These are phyloP conservation scores for Dioszegia hungarica DNA, from an alignment of 768 basidiomycete genomes.

Conservation along the genomic window DNA sequence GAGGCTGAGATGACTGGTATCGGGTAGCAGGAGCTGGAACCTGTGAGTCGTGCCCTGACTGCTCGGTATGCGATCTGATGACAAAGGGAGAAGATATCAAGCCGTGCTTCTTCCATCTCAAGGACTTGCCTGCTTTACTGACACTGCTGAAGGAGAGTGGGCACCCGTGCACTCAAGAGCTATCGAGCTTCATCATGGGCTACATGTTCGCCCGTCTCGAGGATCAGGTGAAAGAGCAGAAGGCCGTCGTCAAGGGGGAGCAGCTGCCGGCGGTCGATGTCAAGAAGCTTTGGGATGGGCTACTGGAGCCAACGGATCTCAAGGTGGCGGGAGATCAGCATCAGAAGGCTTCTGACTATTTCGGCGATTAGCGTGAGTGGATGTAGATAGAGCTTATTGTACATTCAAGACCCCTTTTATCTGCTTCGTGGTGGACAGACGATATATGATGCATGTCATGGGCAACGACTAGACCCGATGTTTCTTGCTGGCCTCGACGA, in stretches of 20 bases:
- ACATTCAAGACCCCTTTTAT: too few species aligned
- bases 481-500: slow-evolving; percentile 6
- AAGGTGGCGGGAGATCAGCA: too few species aligned
- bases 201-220: not conserved
- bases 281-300: too few species aligned
- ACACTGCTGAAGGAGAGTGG: not conserved
- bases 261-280: too few species aligned
- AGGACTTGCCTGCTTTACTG: not conserved
- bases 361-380: too few species aligned
- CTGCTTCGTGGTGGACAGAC: too few species aligned
- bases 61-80: not conserved
- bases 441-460: not conserved
- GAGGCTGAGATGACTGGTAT: not conserved
- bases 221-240: not conserved
- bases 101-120: not conserved
- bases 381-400: too few species aligned
- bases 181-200: not conserved
- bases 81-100: not conserved
- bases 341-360: too few species aligned
- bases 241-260: not conserved
- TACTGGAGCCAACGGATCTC: too few species aligned
- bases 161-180: not conserved
- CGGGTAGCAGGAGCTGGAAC: not conserved
- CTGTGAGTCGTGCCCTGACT: not conserved
- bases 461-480: too few species aligned